Conservation (phyloP, 2,329 filamentous ascomycete genomes). For the Metarhizium brunneum region DNA sequence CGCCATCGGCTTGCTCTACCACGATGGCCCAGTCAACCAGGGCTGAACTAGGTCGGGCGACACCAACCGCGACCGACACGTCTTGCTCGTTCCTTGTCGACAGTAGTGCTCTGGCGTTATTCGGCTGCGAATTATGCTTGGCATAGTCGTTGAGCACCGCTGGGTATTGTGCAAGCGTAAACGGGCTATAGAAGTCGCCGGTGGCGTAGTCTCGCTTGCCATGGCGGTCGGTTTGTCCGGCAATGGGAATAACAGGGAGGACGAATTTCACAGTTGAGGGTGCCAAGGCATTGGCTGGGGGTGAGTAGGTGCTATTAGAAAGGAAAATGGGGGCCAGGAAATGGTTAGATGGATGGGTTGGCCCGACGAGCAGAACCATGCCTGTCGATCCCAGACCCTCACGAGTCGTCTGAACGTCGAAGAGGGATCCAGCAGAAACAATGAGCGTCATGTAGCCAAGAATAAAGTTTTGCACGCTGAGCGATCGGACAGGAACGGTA, state of each 20-base stretch:
- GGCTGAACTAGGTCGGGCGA: conserved; percentile 55
- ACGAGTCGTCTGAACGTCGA: conserved; percentile 49
- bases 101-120: conserved; percentile 61
- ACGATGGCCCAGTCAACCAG: conserved; percentile 77
- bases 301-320: conserved; percentile 36
- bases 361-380: conserved; percentile 61
- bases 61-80: conserved; percentile 66
- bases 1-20: conserved; percentile 63
- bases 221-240: conserved; percentile 38
- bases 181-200: conserved; percentile 38
- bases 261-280: conserved; percentile 46
- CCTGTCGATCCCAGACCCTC: conserved; percentile 67
- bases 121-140: conserved; percentile 37
- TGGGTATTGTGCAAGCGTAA: conserved; percentile 52
- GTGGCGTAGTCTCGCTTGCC: conserved; percentile 18
- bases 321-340: conserved; percentile 39
- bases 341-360: conserved; percentile 55
- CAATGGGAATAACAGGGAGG: conserved; percentile 41
- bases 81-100: conserved; percentile 66
- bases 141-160: conserved; percentile 51
- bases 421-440: conserved; percentile 56
- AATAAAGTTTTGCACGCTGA: conserved; percentile 46
- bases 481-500: conserved; percentile 66
- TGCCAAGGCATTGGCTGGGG: conserved; percentile 27
- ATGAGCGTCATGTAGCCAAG: conserved; percentile 79